Base-by-base conservation (phyloP, 2,329 filamentous ascomycete genomes). In the Trichoderma harzianum region DNA sequence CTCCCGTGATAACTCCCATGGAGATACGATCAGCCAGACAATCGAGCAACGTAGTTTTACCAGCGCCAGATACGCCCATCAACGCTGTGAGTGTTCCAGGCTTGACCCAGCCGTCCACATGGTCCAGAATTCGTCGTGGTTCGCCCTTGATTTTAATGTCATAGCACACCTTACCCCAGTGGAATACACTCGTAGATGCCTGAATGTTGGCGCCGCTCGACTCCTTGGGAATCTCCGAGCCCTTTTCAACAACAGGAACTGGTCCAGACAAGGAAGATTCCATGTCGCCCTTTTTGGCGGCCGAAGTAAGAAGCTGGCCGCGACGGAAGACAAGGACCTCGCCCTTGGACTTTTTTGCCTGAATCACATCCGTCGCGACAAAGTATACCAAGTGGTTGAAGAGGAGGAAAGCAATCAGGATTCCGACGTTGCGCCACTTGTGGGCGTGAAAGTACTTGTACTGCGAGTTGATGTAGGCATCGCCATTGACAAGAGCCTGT, bases 31-130 rank as follows among this genome's bases (percentile, higher is more conserved):
- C 67, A 3, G 67, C 67, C 21, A 69, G 8, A 91, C n/a, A 89
- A 63, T 80, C 79, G 43, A 93, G 82, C 18, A 93, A 83, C 1
- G 91, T 93, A 0, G 91, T 93, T 78, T 93, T 93, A 68, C 91
- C 80, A 4, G 80, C 80, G 8, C 80, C 80, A 0, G 80, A 80
- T 1, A 79, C 78, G 30, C 80, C 90, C 91, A 93, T 93, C 0
- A 93, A 84, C 12, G 90, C 91, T 7, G 91, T 93, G 16, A 92
- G 81, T 18, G 91, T 93, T 66, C 91, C 91, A 1, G 91, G 91
- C 79, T 93, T 92, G 67, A 93, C 90, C 90, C 90, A 93, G 12
- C 92, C 91, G 76, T 92, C 89, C 3, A 93, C 90, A 65, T 92
- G 83, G 73, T 93, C 89, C 28, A 93, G 82, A 76, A 95, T 90